phyloP scores from a whole-genome alignment of 345 rosid genomes.

The Nasturtium officinale region DNA sequence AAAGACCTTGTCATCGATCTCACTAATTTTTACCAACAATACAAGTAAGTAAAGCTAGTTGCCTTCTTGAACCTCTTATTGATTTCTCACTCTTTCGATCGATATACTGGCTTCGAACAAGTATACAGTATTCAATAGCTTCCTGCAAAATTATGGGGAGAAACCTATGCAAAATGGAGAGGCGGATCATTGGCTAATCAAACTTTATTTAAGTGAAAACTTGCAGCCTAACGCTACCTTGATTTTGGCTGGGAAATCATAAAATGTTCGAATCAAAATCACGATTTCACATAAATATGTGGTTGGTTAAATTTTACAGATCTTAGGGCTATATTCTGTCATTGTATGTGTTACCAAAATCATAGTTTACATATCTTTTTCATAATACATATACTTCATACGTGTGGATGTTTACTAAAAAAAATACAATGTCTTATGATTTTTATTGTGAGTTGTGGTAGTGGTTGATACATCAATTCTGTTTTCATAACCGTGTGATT shows the following conservation, averaged over 20 bases:
- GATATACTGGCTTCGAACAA: not conserved
- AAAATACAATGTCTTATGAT: not conserved
- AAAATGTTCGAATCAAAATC: not conserved
- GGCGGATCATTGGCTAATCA: not conserved
- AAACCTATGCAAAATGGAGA: not conserved
- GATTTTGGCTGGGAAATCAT: not conserved
- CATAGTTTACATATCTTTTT: no score
- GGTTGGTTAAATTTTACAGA: no score
- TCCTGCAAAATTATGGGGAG: no score
- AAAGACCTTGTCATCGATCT: conserved; percentile 70
- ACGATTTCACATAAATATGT: no score
- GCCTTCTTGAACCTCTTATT: not conserved
- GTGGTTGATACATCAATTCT: not conserved
- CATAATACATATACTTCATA: not conserved
- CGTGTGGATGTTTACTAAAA: not conserved
- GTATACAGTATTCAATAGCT: no score
- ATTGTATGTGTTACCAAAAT: no score
- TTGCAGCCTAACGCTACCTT: not conserved
- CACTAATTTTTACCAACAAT: conserved; percentile 66
- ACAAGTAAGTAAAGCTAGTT: conserved; percentile 47
- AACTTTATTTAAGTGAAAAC: not conserved
- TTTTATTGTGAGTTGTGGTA: not conserved
- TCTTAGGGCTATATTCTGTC: no score
- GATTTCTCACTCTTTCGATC: not conserved
- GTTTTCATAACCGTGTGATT: not conserved